Evolutionary conservation across 202 grass and related monocot species (phyloP).

Genomic region (Panicum virgatum): DNA sequence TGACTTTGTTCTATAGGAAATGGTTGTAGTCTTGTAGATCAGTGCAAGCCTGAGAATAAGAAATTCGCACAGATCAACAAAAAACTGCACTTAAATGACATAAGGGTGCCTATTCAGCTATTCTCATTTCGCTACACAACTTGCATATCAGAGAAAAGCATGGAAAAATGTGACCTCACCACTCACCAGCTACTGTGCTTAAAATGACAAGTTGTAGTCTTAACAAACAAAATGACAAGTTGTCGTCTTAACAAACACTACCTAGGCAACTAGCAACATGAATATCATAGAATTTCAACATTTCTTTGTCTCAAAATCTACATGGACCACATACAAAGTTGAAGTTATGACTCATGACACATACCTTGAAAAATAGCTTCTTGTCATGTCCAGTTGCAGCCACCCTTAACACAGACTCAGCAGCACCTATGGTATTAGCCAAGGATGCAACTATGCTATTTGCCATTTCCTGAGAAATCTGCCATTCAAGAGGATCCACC

Average conservation of each 20-base stretch:
- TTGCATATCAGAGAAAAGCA: not conserved
- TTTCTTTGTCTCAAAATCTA: not conserved
- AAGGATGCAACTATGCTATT: conserved; percentile 89
- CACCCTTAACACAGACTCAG: conserved; percentile 93
- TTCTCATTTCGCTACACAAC: not conserved
- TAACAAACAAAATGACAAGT: not conserved
- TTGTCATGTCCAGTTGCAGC: conserved; percentile 97
- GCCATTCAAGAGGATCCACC: conserved; percentile 98
- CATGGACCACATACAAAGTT: not conserved
- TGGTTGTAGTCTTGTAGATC: not conserved
- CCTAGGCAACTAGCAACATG: not conserved
- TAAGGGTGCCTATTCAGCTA: not conserved
- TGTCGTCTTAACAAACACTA: not conserved
- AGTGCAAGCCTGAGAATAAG: not conserved
- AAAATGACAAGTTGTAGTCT: not conserved
- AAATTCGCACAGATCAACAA: not conserved
- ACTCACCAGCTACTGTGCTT: not conserved
- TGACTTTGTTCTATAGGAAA: not conserved
- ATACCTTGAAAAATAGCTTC: conserved; percentile 89
- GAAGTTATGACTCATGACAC: not conserved
- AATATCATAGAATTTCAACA: not conserved
- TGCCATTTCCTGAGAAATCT: conserved; percentile 92
- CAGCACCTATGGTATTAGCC: conserved; percentile 90
- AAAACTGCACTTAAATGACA: not conserved
- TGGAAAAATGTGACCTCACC: not conserved